Evolutionary conservation across 1,284 basidiomycete genomes (phyloP).

Genomic region (Coniferiporia sulphurascens): DNA sequence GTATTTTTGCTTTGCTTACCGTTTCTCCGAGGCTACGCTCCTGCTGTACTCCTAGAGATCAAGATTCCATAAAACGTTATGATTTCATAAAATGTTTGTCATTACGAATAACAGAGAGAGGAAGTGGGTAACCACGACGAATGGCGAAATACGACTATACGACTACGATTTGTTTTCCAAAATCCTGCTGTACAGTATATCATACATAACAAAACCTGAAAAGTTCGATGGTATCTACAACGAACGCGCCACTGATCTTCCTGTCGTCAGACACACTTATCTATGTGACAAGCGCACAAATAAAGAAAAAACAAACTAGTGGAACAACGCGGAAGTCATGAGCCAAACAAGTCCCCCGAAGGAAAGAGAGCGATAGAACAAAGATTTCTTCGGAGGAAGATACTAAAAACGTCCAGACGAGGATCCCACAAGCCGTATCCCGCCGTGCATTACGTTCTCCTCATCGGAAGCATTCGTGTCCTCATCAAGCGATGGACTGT

Average conservation of each 20-base stretch:
- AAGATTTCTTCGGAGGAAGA: not conserved
- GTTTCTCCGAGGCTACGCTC: not conserved
- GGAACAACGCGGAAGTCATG: not conserved
- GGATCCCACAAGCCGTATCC: constrained; percentile 17
- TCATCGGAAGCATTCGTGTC: constrained; percentile 7
- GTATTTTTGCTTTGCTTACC: not conserved
- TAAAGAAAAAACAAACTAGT: not conserved
- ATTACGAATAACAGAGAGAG: not conserved
- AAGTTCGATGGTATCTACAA: not conserved
- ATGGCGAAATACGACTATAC: not conserved
- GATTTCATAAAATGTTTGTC: too few relatives aligned
- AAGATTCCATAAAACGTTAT: too few relatives aligned
- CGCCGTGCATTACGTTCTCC: not conserved
- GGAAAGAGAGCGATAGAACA: not conserved
- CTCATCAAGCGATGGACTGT: constrained; percentile 21
- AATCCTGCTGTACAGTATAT: not conserved
- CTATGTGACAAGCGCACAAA: not conserved
- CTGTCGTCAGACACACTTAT: not conserved
- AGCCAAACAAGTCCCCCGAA: not conserved
- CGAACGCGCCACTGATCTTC: not conserved
- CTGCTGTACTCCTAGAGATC: too few relatives aligned
- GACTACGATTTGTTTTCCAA: not conserved
- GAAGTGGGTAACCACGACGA: not conserved
- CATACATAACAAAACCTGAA: not conserved
- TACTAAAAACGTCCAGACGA: constrained; percentile 15